Base-by-base conservation (phyloP, 768 basidiomycete species). In the Naganishia randhawae region DNA sequence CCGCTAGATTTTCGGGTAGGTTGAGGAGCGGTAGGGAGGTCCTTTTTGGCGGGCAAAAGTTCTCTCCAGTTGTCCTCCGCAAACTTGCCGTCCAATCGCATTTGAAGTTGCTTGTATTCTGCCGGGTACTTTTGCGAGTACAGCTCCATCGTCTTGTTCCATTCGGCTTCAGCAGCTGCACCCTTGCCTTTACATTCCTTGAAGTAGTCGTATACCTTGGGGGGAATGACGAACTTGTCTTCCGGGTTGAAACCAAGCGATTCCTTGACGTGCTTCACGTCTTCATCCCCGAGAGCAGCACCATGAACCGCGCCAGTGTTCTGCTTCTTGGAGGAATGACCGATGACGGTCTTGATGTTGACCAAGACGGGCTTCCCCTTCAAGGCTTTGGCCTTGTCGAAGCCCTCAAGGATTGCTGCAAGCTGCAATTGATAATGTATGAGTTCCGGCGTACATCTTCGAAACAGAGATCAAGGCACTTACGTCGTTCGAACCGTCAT, bases 271-370 rank as follows among this genome's bases (percentile, higher is more conserved):
- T 75, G 71, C 11, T 65, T 71, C 32, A 79, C 75, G 39, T 77
- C 78, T 51, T 77, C 75, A n/a, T 73, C 71, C 22, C 78, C 78
- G 22, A 79, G 71, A 13, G 78, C 78, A 10, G 73, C 73, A n/a
- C 78, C 78, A 68, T 79, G 78, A 27, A 73, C 78, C 25, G 72
- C 57, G 22, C 75, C 74, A 16, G 71, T 74, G 70, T 73, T 71
- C 33, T 72, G 70, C 51, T 76, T 76, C 55, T 62, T 64, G 16
- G 78, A 77, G 2, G 73, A 73, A 70, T 76, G 70, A 53, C 78
- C 78, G 66, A 79, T 79, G 71, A 78, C 73, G 19, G 77, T 76
- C 4, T 71, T 71, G 66, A 79, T 77, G 67, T 76, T 77, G 73
- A 79, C 73, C 35, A 75, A 61, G 25, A 72, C 69, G 16, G 78